Percentiles rank a stretch among this genome's conserved stretches.
phyloP scores from a whole-genome alignment of 805 yeast species.

The Candida khao-thaluensis region DNA sequence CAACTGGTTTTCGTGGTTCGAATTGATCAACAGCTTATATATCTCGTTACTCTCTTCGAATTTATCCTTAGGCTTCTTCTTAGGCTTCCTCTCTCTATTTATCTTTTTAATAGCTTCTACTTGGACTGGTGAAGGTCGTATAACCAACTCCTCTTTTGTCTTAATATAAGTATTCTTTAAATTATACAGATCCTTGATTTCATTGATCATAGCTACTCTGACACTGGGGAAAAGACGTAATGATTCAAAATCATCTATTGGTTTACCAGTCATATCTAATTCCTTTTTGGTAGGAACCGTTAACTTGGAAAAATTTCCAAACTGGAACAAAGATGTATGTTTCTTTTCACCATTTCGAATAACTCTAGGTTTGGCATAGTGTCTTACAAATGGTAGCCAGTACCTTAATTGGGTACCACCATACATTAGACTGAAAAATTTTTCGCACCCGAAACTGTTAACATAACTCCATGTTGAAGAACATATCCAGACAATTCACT shows the following conservation, averaged over 20 bases:
- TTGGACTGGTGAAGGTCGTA: constrained; percentile 80
- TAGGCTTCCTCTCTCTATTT: constrained; percentile 41
- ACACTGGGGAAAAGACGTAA: constrained; percentile 67
- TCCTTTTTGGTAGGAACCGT: constrained; percentile 38
- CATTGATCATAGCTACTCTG: constrained; percentile 55
- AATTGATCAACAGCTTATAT: constrained; percentile 24
- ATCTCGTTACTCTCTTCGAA: constrained; percentile 23
- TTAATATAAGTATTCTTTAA: constrained; percentile 32
- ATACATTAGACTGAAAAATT: constrained; percentile 8
- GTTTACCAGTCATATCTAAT: constrained; percentile 37
- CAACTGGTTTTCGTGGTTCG: constrained; percentile 33
- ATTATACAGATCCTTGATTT: constrained; percentile 44
- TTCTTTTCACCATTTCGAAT: background rate
- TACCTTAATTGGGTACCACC: background rate
- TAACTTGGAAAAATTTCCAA: constrained; percentile 52
- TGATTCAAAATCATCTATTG: constrained; percentile 63
- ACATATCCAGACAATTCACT: constrained; percentile 3
- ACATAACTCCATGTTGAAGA: constrained; percentile 1
- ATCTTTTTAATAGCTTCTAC: constrained; percentile 63
- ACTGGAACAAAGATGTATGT: constrained; percentile 19
- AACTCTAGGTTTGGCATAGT: constrained; percentile 4
- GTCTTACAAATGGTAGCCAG: background rate
- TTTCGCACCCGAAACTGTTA: constrained; percentile 3
- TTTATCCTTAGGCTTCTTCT: constrained; percentile 20
- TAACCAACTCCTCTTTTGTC: constrained; percentile 28